Conservation (phyloP, 208 protist genomes). For the Trichomonas vaginalis region DNA sequence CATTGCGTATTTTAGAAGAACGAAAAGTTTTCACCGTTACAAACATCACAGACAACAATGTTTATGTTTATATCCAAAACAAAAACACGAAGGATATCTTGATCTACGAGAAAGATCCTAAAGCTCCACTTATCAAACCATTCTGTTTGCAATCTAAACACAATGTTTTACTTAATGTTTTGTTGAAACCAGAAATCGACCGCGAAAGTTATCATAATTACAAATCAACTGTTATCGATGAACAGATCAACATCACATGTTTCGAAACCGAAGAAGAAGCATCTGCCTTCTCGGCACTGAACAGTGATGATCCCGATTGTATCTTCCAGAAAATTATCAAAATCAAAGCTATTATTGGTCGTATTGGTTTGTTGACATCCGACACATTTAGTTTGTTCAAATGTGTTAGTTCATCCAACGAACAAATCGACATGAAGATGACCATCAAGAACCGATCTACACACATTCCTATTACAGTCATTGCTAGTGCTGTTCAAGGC, state of each 20-base stretch:
- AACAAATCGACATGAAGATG: not conserved
- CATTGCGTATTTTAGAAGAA: not conserved
- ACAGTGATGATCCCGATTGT: not conserved
- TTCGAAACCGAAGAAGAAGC: not conserved
- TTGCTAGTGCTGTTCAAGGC: not conserved
- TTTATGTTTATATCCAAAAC: not conserved
- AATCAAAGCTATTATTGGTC: not conserved
- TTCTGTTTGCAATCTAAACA: not conserved
- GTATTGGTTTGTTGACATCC: not conserved
- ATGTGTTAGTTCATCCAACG: not conserved
- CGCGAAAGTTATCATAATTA: not conserved
- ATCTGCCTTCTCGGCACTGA: not conserved
- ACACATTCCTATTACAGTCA: not conserved
- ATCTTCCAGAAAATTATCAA: not conserved
- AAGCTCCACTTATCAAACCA: not conserved
- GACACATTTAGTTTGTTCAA: not conserved
- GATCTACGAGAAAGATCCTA: not conserved
- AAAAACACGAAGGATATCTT: not conserved
- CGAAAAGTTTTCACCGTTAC: not conserved
- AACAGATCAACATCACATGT: not conserved
- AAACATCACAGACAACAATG: not conserved
- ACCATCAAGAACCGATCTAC: not conserved
- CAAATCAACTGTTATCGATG: not conserved
- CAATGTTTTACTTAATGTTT: not conserved
- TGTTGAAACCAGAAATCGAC: not conserved